Evolutionary conservation across 129 eudicot species (phyloP).

Genomic region (Flaveria robusta): DNA sequence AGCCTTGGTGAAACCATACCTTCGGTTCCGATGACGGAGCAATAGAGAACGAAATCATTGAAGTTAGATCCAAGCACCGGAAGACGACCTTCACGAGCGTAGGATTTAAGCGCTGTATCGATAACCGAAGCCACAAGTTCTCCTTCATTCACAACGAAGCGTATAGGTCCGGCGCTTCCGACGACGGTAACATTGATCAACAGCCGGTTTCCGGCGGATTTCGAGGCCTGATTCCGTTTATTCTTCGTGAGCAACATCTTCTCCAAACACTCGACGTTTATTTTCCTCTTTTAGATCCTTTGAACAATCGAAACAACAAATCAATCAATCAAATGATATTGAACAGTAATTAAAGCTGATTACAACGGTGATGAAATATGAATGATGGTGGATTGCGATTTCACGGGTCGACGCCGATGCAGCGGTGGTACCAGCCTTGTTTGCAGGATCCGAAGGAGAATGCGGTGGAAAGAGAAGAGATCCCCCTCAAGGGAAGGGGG

Average conservation of each 20-base stretch:
- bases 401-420: constrained; percentile 89
- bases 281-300: not conserved
- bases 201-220: constrained; percentile 58
- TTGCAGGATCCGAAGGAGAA: constrained; percentile 81
- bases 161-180: constrained; percentile 84
- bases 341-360: not conserved
- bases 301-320: constrained; percentile 10
- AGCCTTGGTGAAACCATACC: constrained; percentile 36
- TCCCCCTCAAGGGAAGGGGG: constrained; percentile 74
- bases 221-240: constrained; percentile 58
- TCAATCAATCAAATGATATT: constrained; percentile 19
- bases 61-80: constrained; percentile 76
- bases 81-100: constrained; percentile 82
- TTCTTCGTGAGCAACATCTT: constrained; percentile 68
- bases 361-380: not conserved
- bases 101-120: constrained; percentile 75
- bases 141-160: constrained; percentile 75
- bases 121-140: constrained; percentile 65
- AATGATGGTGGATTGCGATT: not conserved
- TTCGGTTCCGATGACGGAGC: constrained; percentile 63
- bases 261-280: not conserved
- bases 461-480: constrained; percentile 42
- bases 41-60: constrained; percentile 65
- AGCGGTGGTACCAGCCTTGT: constrained; percentile 96
- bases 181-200: constrained; percentile 69